Evolutionary conservation across 768 basidiomycete genomes (phyloP).

Genomic region (Suillus clintonianus): DNA sequence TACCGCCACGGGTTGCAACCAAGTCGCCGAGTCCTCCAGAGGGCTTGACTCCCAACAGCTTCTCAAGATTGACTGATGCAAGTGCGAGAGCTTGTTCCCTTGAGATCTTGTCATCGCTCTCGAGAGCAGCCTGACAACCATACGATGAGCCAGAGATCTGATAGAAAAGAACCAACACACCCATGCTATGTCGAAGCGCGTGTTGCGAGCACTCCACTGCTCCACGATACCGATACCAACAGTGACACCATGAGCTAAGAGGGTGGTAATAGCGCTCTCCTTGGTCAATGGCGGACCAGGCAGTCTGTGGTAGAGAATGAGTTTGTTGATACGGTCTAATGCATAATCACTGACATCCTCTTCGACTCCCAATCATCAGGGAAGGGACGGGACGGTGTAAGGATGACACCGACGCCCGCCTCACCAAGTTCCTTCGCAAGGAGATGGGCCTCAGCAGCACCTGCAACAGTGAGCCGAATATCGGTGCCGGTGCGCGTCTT

Average conservation of each 20-base stretch:
- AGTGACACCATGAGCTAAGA: slow-evolving; percentile 69
- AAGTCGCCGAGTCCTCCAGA: slow-evolving; percentile 45
- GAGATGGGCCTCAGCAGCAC: slow-evolving; percentile 70
- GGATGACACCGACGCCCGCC: slow-evolving; percentile 70
- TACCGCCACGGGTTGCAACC: slow-evolving; percentile 58
- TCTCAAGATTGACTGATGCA: slow-evolving; percentile 56
- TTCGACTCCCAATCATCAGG: slow-evolving; percentile 70
- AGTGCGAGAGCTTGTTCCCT: slow-evolving; percentile 53
- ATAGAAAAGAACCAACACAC: slow-evolving; percentile 40
- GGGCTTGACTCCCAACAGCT: slow-evolving; percentile 34
- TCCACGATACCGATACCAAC: slow-evolving; percentile 69
- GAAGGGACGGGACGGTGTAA: slow-evolving; percentile 68
- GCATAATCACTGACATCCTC: slow-evolving; percentile 25
- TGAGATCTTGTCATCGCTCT: slow-evolving; percentile 38
- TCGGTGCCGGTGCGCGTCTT: slow-evolving; percentile 44
- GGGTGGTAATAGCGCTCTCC: slow-evolving; percentile 56
- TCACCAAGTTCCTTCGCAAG: slow-evolving; percentile 71
- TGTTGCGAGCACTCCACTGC: slow-evolving; percentile 73
- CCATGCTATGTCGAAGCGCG: slow-evolving; percentile 84
- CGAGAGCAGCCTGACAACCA: slow-evolving; percentile 38
- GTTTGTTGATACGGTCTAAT: background rate
- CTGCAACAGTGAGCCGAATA: slow-evolving; percentile 63
- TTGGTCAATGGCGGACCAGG: slow-evolving; percentile 34
- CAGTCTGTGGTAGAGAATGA: slow-evolving; percentile 22
- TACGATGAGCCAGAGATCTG: slow-evolving; percentile 25